These are phyloP conservation scores for Corylus americana DNA, from an alignment of 306 rosid genomes.

Conservation along the genomic window DNA sequence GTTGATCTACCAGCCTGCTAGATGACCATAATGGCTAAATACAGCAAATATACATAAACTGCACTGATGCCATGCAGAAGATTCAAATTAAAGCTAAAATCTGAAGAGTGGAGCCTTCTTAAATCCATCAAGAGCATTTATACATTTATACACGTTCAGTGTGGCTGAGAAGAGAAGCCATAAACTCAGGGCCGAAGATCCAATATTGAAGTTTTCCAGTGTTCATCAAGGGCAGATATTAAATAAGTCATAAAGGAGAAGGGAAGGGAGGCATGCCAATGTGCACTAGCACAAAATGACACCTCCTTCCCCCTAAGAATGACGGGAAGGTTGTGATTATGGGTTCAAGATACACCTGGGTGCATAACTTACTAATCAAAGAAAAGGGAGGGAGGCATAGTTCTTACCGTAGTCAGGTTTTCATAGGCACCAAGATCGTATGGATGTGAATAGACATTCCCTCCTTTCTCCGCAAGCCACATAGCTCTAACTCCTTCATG, in stretches of 20 bases:
- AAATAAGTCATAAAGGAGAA: not conserved
- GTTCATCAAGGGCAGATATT: not conserved
- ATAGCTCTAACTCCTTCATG: constrained; percentile 95
- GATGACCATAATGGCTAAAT: not conserved
- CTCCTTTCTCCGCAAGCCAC: constrained; percentile 98
- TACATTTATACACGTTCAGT: not conserved
- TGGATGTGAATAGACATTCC: constrained; percentile 82
- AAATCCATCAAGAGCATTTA: not conserved
- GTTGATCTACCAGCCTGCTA: not conserved
- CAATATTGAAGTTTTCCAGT: not conserved
- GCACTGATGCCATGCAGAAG: not conserved
- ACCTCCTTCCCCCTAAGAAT: not conserved
- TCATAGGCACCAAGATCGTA: constrained; percentile 90
- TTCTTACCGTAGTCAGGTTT: constrained; percentile 74
- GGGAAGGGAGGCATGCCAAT: not conserved
- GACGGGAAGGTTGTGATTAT: not conserved
- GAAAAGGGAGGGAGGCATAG: not conserved
- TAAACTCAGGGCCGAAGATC: not conserved
- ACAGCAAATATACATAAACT: not conserved
- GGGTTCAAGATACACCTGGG: not conserved
- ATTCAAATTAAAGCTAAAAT: not conserved
- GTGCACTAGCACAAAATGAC: not conserved
- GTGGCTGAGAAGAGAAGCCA: not conserved
- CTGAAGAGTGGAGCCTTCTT: not conserved
- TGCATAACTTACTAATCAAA: not conserved